Base-by-base conservation (phyloP, 2,329 filamentous ascomycete species). In the Alternaria novae-zelandiae region DNA sequence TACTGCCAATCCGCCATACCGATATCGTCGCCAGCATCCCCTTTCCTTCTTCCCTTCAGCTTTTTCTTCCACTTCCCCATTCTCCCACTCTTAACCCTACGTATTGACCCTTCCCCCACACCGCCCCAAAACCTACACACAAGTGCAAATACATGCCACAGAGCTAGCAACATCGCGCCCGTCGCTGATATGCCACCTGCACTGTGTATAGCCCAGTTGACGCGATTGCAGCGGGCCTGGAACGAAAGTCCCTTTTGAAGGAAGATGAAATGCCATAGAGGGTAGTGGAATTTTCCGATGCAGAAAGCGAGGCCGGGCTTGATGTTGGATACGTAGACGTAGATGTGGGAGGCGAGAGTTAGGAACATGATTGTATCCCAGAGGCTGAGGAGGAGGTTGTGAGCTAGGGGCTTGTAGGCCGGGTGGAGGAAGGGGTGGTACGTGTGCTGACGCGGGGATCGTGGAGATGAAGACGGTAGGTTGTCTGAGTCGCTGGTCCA, bases 111-210 rank as follows among this genome's bases (percentile, higher is more conserved):
- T 6, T 17, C 20, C 2, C 36, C 30, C 5, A 41, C 20, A 53
- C 32, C 20, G 1, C 13, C 30, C 49, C 49, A 41, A 8, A 53
- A 15, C 13, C 49, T 53, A 21, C 28, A 7, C 4, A 41, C 5
- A 5, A 53, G 30, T 5, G 28, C 51, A 3, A 20, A 32, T 1
- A 50, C n/a, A 54, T 66, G 60, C 26, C 59, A 32, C 11, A 46
- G 5, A 5, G 53, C 60, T 2, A 63, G 20, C 9, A 59, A 11
- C 17, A 36, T 25, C 1, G 63, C 63, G 10, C 55, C 47, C 8
- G 51, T 58, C 20, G 53, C 47, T 9, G 51, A 55, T 26, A 57
- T 60, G 1, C 51, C 59, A 20, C 63, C 57, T 1, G 60, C 63
- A 4, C 45, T 44, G 15, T 28, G 28, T 21, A 66, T 57, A 28